Evolutionary conservation across 345 rosid species (phyloP), one percentile per base, ranked within the genome.

Genomic region (Leavenworthia alabamica): DNA sequence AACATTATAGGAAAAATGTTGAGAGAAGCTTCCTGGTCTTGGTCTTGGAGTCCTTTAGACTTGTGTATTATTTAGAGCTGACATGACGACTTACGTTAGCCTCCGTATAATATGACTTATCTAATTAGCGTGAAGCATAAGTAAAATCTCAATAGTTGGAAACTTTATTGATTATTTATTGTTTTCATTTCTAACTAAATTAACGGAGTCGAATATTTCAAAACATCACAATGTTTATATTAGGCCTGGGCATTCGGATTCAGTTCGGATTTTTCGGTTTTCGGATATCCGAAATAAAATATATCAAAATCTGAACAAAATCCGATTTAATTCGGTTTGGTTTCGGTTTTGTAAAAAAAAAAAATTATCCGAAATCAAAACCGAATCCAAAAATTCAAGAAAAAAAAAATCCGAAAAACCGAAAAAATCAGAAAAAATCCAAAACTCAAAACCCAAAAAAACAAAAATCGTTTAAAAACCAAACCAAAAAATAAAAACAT

Each of bases 11-110:
- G 51, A 52, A 50, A 13, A 49, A 29, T 14, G 19, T 24, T 3
- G 39, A 31, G 9, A 41, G 73, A 50, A 68, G 42, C 40, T 51
- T 68, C 73, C 7, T 16, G 6, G 53, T 59, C 52, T 3, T 60
- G 13, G 54, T 59, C 52, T 3, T 60, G 13, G 54, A 42, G 28
- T 22, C 60, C 15, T 17, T 60, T 20, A 60, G 73, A 61, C 62
- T 26, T 2, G 62, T 35, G 23, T 35, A 51, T 60, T 17, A 6
- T 43, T 0, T 12, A 26, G 19, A 52, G 60, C 23, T 60, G 73
- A 68, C 47, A 15, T n/a, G n/a, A 60, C 5, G 32, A 47, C 71
- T 48, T 40, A 0, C 22, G 13, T 52, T 52, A 68, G 49, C 48
- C 7, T 42, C 48, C 62, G 23, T 52, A 36, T 32, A 51, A 35